Percentiles rank a stretch among this genome's conserved stretches.
These are phyloP conservation scores for Daldinia eschscholtzii DNA, from an alignment of 2,329 filamentous ascomycete species.

Conservation along the genomic window DNA sequence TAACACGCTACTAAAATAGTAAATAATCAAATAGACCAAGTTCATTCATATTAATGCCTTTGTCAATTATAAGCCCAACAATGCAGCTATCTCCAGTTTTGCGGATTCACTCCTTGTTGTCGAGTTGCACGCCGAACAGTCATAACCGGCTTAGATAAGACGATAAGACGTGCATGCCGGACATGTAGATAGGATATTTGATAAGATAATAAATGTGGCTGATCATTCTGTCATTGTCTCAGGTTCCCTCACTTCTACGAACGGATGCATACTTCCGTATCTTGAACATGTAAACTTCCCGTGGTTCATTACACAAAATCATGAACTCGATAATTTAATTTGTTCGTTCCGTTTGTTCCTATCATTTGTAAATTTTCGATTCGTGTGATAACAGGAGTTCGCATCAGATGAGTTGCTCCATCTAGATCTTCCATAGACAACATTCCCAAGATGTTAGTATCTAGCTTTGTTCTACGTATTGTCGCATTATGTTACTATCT, in stretches of 20 bases:
- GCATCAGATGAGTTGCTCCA: neutral
- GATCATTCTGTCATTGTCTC: neutral
- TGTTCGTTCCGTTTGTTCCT: neutral
- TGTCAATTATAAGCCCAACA: neutral
- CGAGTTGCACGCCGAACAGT: constrained; percentile 1
- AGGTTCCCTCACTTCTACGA: neutral
- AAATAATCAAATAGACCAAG: neutral
- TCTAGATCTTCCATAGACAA: constrained; percentile 21
- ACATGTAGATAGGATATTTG: constrained; percentile 15
- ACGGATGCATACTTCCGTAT: neutral
- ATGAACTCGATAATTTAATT: neutral
- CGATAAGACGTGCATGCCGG: no score
- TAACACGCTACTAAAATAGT: neutral
- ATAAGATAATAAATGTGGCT: constrained; percentile 20
- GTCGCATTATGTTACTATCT: constrained; percentile 38
- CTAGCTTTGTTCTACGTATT: constrained; percentile 29
- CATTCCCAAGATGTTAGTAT: constrained; percentile 28
- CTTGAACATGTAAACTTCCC: neutral
- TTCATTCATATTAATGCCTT: neutral
- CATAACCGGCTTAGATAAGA: constrained; percentile 23
- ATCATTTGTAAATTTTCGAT: neutral
- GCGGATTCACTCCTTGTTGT: neutral
- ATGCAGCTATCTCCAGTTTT: neutral
- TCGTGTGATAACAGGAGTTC: constrained; percentile 16
- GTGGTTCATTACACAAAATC: neutral